Evolutionary conservation across 2,329 filamentous ascomycete species (phyloP).

Genomic region (Epichloe sibirici): DNA sequence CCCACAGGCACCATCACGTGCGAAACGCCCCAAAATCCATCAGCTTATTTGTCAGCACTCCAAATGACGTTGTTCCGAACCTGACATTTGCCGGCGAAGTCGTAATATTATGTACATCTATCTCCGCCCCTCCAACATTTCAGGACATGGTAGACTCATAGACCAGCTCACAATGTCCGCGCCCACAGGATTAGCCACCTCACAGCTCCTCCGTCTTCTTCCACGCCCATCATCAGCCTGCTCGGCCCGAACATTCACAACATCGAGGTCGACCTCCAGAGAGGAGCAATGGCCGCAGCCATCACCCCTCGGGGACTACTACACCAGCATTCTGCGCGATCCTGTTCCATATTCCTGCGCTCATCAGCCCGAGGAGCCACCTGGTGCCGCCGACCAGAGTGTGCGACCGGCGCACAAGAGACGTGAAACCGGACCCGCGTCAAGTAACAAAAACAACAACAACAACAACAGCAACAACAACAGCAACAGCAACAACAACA

Average conservation of each 20-base stretch:
- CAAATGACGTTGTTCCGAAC: conserved; percentile 1
- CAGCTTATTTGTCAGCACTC: neutral
- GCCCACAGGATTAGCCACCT: conserved; percentile 17
- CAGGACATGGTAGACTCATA: neutral
- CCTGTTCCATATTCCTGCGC: conserved; percentile 27
- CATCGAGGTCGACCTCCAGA: conserved; percentile 9
- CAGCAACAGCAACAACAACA: conserved; percentile 1
- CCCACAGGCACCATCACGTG: neutral
- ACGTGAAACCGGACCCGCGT: conserved; percentile 1
- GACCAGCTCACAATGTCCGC: conserved; percentile 16
- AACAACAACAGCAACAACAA: too few relatives aligned
- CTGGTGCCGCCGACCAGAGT: conserved; percentile 24
- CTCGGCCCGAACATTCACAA: conserved; percentile 17
- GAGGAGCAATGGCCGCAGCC: conserved; percentile 22
- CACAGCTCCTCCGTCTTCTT: conserved; percentile 19
- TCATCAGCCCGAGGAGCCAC: conserved; percentile 32
- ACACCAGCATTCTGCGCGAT: conserved; percentile 41
- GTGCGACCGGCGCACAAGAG: conserved; percentile 5
- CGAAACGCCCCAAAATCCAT: neutral
- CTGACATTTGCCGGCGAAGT: neutral
- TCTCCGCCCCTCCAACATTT: neutral
- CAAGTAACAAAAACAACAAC: too few relatives aligned
- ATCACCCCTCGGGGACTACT: conserved; percentile 45
- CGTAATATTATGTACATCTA: neutral
- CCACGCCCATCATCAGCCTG: conserved; percentile 9